Evolutionary conservation across 1,284 basidiomycete genomes (phyloP).

Genomic region (Boletellus deceptivus): DNA sequence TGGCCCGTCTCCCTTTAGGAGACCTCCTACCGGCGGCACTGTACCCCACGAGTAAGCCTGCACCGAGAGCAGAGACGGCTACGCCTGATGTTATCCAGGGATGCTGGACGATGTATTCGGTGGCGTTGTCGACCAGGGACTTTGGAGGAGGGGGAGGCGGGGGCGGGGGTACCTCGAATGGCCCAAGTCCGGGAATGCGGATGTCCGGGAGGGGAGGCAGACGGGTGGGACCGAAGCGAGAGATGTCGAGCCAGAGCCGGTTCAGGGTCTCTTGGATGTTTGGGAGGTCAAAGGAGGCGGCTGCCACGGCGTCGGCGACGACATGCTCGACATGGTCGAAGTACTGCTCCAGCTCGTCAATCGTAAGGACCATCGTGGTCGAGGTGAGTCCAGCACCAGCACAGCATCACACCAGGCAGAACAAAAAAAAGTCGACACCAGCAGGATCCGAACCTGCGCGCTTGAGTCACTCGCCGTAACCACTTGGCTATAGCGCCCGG

Average conservation of each 20-base stretch:
- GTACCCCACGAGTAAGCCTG: constrained; percentile 60
- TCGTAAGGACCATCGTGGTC: constrained; percentile 38
- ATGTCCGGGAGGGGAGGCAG: constrained; percentile 61
- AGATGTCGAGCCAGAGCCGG: constrained; percentile 72
- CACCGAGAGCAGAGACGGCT: constrained; percentile 54
- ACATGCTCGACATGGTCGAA: constrained; percentile 65
- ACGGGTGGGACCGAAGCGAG: constrained; percentile 69
- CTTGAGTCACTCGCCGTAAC: constrained; percentile 53
- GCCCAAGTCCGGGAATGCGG: constrained; percentile 60
- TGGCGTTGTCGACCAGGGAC: constrained; percentile 45
- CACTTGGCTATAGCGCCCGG: constrained; percentile 51
- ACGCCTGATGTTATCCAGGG: constrained; percentile 58
- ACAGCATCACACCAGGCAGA: constrained; percentile 22
- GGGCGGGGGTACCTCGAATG: constrained; percentile 70
- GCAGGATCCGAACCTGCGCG: constrained; percentile 42
- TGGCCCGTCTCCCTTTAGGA: constrained; percentile 36
- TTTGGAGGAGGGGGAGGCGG: constrained; percentile 51
- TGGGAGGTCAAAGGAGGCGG: constrained; percentile 58
- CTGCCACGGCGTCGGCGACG: constrained; percentile 55
- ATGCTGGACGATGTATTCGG: constrained; percentile 53
- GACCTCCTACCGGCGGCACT: constrained; percentile 29
- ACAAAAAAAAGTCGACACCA: constrained; percentile 29
- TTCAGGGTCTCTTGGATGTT: constrained; percentile 63
- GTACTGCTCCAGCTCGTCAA: constrained; percentile 71
- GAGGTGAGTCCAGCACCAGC: constrained; percentile 1